A percentile compares a stretch with the other conserved stretches of the same genome.
phyloP scores from a whole-genome alignment of 2,329 filamentous ascomycete species.

The Nemania serpens region DNA sequence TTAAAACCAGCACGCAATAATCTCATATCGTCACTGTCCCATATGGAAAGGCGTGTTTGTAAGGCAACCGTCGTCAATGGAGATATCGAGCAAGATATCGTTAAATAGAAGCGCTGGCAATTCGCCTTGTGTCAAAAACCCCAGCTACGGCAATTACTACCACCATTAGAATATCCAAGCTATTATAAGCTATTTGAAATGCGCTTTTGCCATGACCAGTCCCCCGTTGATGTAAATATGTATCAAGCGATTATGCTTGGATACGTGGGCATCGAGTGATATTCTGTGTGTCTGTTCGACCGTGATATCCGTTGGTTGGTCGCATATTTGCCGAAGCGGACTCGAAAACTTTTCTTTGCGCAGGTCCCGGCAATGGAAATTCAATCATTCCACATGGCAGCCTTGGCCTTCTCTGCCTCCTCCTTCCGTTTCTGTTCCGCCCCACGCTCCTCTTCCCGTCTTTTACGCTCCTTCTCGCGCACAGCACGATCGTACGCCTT shows the following conservation, averaged over 20 bases:
- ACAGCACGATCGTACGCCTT: conserved; percentile 81
- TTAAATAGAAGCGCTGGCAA: not conserved
- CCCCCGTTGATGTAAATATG: not conserved
- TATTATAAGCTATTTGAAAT: not conserved
- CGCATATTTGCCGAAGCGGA: not conserved
- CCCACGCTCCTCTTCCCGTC: conserved; percentile 72
- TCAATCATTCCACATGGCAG: conserved; percentile 83
- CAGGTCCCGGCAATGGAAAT: not conserved
- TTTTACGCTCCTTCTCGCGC: conserved; percentile 82
- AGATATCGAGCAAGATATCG: too few species aligned
- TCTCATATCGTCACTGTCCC: too few species aligned
- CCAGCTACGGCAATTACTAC: not conserved
- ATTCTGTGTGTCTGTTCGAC: not conserved
- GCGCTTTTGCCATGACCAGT: not conserved
- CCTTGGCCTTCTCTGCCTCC: conserved; percentile 75
- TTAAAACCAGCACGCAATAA: too few species aligned
- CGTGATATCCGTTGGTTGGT: not conserved
- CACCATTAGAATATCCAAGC: not conserved
- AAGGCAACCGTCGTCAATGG: too few species aligned
- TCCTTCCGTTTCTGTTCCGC: conserved; percentile 64
- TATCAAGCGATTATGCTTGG: not conserved
- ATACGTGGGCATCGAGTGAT: not conserved
- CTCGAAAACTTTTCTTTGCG: not conserved
- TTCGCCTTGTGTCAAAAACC: not conserved
- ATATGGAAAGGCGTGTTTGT: too few species aligned